A percentile compares a stretch with the other conserved stretches of the same genome.
Conservation (phyloP, 768 basidiomycete species). For the Leccinum fibrillosum region DNA sequence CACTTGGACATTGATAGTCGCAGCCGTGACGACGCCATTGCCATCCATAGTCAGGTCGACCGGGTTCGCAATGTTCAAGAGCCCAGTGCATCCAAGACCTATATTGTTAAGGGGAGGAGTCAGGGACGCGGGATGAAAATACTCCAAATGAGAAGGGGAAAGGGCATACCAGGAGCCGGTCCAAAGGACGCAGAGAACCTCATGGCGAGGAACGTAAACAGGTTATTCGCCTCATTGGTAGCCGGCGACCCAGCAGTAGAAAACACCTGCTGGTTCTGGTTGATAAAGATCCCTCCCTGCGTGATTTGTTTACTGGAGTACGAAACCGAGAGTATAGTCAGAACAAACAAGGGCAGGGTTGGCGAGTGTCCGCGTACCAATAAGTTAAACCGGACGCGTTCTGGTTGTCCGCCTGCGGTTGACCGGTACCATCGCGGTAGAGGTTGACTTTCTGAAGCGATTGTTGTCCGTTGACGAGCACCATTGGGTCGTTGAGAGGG, state of each 20-base stretch:
- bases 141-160: too few species aligned
- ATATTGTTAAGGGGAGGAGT: not conserved
- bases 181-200: constrained; percentile 25
- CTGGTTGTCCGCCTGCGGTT: constrained; percentile 20
- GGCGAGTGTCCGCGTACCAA: constrained; percentile 12
- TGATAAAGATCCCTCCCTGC: constrained; percentile 24
- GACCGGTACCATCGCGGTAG: constrained; percentile 27
- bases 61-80: constrained; percentile 24
- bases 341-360: not conserved
- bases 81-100: constrained; percentile 22
- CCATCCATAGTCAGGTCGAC: constrained; percentile 24
- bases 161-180: constrained; percentile 21
- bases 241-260: constrained; percentile 20
- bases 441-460: constrained; percentile 27
- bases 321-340: not conserved
- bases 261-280: constrained; percentile 19
- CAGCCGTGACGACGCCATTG: constrained; percentile 26
- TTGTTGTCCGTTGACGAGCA: constrained; percentile 21
- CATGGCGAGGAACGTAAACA: constrained; percentile 30
- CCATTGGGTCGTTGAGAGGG: constrained; percentile 27
- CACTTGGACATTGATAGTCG: constrained; percentile 19
- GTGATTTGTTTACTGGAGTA: constrained; percentile 19
- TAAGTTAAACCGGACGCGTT: constrained; percentile 23
- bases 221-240: constrained; percentile 16
- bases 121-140: not conserved